Evolutionary conservation across 2,329 filamentous ascomycete species (phyloP), one percentile per base, ranked within the genome.

Genomic region (Alternaria tenuissima): DNA sequence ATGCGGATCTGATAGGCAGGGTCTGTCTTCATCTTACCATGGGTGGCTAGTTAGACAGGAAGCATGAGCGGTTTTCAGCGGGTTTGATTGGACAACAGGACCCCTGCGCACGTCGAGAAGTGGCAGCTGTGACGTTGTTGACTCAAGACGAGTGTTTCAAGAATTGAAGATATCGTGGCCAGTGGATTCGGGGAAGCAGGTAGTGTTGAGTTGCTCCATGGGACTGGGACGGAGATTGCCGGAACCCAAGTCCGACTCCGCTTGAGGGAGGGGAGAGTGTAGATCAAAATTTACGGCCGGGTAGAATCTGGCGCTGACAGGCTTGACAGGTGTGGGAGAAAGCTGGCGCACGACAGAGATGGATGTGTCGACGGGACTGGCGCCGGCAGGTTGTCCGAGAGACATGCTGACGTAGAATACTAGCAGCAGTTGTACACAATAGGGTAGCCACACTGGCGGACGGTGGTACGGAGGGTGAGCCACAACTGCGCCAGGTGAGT

Each of bases 51-150:
- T 30, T 58, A 55, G 36, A 46, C 59, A 41, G 22, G 38, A 42
- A 30, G 47, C 34, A 22, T n/a, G 49, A 28, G 46, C 34, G 30
- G 12, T 39, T 36, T 55, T 56, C 32, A 4, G 42, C 28, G 43
- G 12, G 30, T 30, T 51, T 56, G 7, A 55, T 56, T 61, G 55
- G 55, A 47, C 51, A 55, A 61, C 14, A 64, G 30, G 32, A 55
- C 28, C 63, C 59, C 57, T 57, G 20, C 47, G 42, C 57, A 44
- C 47, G 56, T 36, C 38, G 36, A 55, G 54, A 51, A 57, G 49
- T 66, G 64, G 62, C 64, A 66, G 62, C 39, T 57, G 46, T 63
- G 64, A 68, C 47, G 57, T 64, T 59, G 53, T 55, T 61, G 63
- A 53, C 42, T 41, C 51, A 49, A 28, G 56, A 44, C 48, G 47